These are phyloP conservation scores for Grifola frondosa DNA, from an alignment of 1,284 basidiomycete species.

Conservation along the genomic window DNA sequence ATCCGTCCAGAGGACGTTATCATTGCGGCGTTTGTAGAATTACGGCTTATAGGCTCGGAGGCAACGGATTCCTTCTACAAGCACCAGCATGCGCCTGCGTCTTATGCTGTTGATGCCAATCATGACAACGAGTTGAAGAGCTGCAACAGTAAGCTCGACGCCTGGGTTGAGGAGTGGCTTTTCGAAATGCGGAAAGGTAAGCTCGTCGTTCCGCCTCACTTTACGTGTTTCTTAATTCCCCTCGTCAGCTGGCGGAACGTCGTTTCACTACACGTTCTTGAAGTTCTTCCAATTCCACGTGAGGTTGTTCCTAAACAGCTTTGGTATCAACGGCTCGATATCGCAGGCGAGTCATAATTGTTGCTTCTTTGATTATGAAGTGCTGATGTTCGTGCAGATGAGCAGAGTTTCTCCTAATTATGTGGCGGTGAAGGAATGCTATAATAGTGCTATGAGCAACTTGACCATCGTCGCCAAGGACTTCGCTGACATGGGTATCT, in stretches of 20 bases:
- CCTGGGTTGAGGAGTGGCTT: conserved; percentile 70
- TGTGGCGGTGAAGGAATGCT: conserved; percentile 70
- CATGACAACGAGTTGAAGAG: conserved; percentile 67
- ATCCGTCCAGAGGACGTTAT: conserved; percentile 78
- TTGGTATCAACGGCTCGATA: conserved; percentile 67
- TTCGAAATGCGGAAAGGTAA: conserved; percentile 68
- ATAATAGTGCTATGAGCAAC: conserved; percentile 66
- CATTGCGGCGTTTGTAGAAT: conserved; percentile 68
- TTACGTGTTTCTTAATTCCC: conserved; percentile 9
- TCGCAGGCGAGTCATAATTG: conserved; percentile 43
- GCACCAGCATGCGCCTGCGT: conserved; percentile 45
- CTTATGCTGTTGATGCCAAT: conserved; percentile 58
- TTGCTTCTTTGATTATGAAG: conserved; percentile 4
- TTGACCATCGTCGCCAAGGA: conserved; percentile 70
- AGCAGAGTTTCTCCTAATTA: conserved; percentile 54
- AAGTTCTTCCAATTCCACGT: conserved; percentile 75
- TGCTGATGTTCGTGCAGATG: conserved; percentile 35
- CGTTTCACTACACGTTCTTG: conserved; percentile 72
- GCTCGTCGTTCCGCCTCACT: conserved; percentile 10
- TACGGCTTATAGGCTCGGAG: conserved; percentile 76
- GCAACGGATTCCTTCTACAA: conserved; percentile 72
- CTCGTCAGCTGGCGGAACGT: conserved; percentile 55
- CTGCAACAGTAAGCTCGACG: conserved; percentile 66
- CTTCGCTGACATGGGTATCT: conserved; percentile 70
- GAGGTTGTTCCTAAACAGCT: conserved; percentile 77